A percentile compares a stretch with the other conserved stretches of the same genome.
phyloP scores from a whole-genome alignment of 1,139 yeast species.

The Sporopachydermia cereana region DNA sequence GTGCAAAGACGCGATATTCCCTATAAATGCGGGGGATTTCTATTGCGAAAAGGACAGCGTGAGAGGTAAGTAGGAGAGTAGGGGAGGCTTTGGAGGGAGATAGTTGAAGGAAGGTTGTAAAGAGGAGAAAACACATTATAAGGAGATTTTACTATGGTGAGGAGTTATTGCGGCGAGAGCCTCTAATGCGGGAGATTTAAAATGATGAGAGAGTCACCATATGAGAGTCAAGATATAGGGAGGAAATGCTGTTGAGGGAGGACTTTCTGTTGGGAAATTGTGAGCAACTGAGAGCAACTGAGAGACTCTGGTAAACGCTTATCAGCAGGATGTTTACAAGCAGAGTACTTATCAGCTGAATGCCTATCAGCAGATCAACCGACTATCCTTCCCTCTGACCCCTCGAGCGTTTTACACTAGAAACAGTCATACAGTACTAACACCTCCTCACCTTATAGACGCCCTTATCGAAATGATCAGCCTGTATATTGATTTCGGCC shows the following conservation, averaged over 20 bases:
- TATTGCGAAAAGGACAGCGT: constrained; percentile 40
- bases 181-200: neutral
- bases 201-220: too few relatives aligned
- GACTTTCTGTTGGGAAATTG: too few relatives aligned
- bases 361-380: too few relatives aligned
- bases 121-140: constrained; percentile 7
- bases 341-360: neutral
- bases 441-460: neutral
- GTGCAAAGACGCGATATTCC: constrained; percentile 10
- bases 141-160: constrained; percentile 30
- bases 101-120: constrained; percentile 10
- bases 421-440: too few relatives aligned
- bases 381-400: too few relatives aligned
- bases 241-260: too few relatives aligned
- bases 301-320: too few relatives aligned
- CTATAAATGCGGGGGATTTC: constrained; percentile 26
- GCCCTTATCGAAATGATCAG: neutral
- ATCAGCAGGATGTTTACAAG: too few relatives aligned
- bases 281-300: too few relatives aligned
- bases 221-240: neutral
- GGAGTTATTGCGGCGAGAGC: constrained; percentile 1
- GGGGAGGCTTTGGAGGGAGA: neutral
- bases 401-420: too few relatives aligned
- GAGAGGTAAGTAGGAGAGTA: constrained; percentile 39
- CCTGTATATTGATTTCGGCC: neutral